Percentiles rank a stretch among this genome's conserved stretches.
Conservation (phyloP, 83 land plant species). For the Picea mariana region DNA sequence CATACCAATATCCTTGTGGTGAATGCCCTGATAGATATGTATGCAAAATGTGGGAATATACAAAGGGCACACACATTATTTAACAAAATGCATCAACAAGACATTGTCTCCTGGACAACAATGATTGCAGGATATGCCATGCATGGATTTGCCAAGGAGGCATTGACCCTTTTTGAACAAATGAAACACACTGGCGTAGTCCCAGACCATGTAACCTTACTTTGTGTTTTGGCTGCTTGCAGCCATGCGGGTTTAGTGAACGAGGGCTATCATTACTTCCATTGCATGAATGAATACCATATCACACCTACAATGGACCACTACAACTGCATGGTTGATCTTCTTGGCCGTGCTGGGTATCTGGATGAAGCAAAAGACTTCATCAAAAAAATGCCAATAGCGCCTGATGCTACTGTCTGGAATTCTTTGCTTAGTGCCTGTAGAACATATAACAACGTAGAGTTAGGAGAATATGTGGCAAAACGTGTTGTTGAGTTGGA, state of each 20-base stretch:
- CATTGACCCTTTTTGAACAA: too few species aligned
- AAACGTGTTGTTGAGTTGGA: slow-evolving; percentile 24
- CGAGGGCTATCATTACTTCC: slow-evolving; percentile 25
- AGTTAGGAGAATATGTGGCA: slow-evolving; percentile 36
- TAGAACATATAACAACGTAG: slow-evolving; percentile 20
- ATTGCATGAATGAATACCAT: slow-evolving; percentile 21
- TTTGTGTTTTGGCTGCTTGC: slow-evolving; percentile 27
- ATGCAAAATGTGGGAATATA: slow-evolving; percentile 27
- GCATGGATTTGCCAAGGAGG: too few species aligned
- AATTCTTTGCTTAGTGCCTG: slow-evolving; percentile 48
- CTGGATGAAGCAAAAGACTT: slow-evolving; percentile 36
- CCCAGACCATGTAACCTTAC: slow-evolving; percentile 43
- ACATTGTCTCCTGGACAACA: too few species aligned
- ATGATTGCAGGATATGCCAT: too few species aligned
- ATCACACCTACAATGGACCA: slow-evolving; percentile 26
- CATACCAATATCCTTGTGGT: too few species aligned
- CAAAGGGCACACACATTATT: slow-evolving; percentile 7
- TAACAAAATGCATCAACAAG: neutral
- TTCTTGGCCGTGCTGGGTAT: slow-evolving; percentile 37
- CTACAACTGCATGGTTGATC: slow-evolving; percentile 38
- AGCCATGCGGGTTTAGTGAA: slow-evolving; percentile 34
- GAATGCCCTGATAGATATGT: slow-evolving; percentile 21
- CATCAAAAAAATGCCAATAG: slow-evolving; percentile 16
- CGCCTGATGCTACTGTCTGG: slow-evolving; percentile 27
- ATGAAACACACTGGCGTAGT: slow-evolving; percentile 21